A percentile compares a stretch with the other conserved stretches of the same genome.
Conservation (phyloP, 768 basidiomycete genomes). For the Lactarius quietus region DNA sequence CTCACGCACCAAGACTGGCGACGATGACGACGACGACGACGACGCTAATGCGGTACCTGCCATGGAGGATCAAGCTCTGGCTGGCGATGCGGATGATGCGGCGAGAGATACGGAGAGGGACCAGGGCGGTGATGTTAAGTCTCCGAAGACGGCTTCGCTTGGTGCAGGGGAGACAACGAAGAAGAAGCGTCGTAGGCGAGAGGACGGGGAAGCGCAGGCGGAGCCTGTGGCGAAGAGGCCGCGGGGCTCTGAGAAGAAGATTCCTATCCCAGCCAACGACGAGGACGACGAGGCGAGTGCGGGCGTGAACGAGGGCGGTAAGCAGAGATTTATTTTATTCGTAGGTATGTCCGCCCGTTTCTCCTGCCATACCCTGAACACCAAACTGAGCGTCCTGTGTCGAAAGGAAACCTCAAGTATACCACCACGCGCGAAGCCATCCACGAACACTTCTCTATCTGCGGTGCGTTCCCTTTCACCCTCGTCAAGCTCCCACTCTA, state of each 20-base stretch:
- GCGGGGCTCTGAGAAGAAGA: conserved; percentile 22
- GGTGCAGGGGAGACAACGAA: conserved; percentile 23
- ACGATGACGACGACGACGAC: conserved; percentile 38
- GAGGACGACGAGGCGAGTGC: conserved; percentile 35
- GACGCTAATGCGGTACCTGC: conserved; percentile 50
- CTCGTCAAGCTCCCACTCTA: not conserved
- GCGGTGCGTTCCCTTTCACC: conserved; percentile 50
- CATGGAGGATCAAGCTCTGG: conserved; percentile 54
- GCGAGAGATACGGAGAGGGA: conserved; percentile 37
- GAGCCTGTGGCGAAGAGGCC: conserved; percentile 30
- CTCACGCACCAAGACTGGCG: conserved; percentile 27
- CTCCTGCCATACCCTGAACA: not conserved
- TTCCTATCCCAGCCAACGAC: conserved; percentile 22
- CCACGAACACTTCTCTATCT: conserved; percentile 64
- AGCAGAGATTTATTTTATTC: conserved; percentile 71
- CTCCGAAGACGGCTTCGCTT: conserved; percentile 30
- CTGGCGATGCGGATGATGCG: conserved; percentile 46
- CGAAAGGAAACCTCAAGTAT: conserved; percentile 83
- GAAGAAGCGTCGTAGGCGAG: conserved; percentile 32
- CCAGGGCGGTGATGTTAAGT: conserved; percentile 33
- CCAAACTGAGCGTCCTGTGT: conserved; percentile 2
- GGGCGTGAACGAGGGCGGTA: conserved; percentile 12
- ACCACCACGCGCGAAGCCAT: conserved; percentile 70
- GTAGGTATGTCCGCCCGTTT: conserved; percentile 49
- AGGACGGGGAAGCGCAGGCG: conserved; percentile 28